These are phyloP conservation scores for Stephania cephalantha DNA, from an alignment of 164 flowering plant species.

Conservation along the genomic window DNA sequence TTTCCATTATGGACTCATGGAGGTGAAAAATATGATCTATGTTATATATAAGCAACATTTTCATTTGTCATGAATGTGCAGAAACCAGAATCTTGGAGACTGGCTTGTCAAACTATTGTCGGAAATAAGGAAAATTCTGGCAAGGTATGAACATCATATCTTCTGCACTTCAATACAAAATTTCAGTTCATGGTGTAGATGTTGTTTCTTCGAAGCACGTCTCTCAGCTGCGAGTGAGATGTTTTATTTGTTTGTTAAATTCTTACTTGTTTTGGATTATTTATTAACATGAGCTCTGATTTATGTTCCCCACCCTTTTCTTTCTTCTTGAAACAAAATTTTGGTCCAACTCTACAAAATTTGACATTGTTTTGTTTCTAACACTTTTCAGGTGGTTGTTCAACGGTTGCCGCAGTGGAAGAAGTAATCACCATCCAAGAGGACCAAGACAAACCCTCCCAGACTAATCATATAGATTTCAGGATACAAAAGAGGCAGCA, in stretches of 20 bases:
- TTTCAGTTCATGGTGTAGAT: neutral
- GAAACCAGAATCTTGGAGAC: conserved; percentile 98
- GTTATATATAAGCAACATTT: neutral
- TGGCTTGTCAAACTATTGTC: conserved; percentile 97
- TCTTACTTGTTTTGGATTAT: neutral
- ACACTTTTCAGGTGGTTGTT: conserved; percentile 64
- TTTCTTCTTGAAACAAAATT: no score
- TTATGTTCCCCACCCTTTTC: no score
- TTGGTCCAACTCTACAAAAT: no score
- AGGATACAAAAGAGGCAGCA: no score
- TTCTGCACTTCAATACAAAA: neutral
- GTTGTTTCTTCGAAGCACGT: neutral
- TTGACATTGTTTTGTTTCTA: neutral
- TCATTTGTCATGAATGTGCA: conserved; percentile 22
- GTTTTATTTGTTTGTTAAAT: no score
- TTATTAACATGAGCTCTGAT: no score
- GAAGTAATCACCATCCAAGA: conserved; percentile 53
- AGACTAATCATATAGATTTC: neutral
- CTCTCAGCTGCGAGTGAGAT: no score
- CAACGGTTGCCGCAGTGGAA: conserved; percentile 89
- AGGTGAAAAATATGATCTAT: neutral
- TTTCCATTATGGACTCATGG: neutral
- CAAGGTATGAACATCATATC: conserved; percentile 41
- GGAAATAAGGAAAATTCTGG: conserved; percentile 95
- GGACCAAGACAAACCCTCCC: neutral